Base-by-base conservation (phyloP, 2,329 filamentous ascomycete genomes). In the Aspergillus pseudoglaucus region DNA sequence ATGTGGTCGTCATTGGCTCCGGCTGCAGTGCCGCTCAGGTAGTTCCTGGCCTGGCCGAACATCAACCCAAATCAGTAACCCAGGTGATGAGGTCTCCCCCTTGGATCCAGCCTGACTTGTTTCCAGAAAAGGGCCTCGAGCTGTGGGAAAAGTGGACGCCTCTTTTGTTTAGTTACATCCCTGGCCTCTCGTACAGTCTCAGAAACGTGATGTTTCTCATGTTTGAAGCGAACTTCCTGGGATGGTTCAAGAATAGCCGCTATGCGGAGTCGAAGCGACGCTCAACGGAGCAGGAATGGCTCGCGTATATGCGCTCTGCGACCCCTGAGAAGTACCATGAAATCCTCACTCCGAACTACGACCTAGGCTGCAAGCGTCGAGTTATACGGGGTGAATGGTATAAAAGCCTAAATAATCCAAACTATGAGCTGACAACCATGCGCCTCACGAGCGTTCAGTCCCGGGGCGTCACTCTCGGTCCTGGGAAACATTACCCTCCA, bases 351-450 rank as follows among this genome's bases (percentile, higher is more conserved):
- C 83, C 83, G 0, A 75, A 84, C 44, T 85, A 82, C 48, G 72
- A 75, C 40, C 63, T 84, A 12, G 81, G 81, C 1, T 85, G 82
- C 66, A 85, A 84, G 65, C 68, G 83, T n/a, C 73, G 81, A 12
- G 77, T 85, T 47, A 77, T 78, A 46, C 80, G 84, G 49, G 70
- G 74, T 2, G 70, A 70, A 1, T 85, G 83, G 69, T 72, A 81
- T 17, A 56, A 69, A 12, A 69, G 72, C 37, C 63, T 86, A 33
- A 69, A 81, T 33, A 63, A 75, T 3, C 64, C 74, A 0, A 80
- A 80, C 45, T 69, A 82, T 17, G 72, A 78, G 38, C 62, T 83
- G 38, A 80, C 77, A 0, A 75, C 78, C 0, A 72, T 77, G 20
- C 69, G 70, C 1, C 65, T 79, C 6, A 69, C 68, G 1, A 70